Conservation (phyloP, 495 filamentous ascomycete genomes). For the Elaphomyces granulatus region DNA sequence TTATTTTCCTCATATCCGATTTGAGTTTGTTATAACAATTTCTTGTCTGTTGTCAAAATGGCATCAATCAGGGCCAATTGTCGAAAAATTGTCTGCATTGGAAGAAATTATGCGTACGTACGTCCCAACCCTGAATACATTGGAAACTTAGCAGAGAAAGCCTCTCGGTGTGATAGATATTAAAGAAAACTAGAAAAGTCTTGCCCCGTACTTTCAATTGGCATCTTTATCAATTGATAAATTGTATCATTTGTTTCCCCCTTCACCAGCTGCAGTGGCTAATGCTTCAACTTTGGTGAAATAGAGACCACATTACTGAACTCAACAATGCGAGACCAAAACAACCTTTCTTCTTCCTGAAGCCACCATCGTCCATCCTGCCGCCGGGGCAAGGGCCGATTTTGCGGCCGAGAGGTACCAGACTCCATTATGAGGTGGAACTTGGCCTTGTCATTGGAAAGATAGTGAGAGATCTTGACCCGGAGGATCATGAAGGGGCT, state of each 20-base stretch:
- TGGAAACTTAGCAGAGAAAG: no score
- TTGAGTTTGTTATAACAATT: no score
- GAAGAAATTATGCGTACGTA: constrained; percentile 88
- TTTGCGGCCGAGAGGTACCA: constrained; percentile 64
- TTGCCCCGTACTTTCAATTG: background rate
- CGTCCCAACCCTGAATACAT: background rate
- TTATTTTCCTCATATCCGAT: no score
- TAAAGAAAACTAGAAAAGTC: background rate
- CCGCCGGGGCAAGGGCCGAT: constrained; percentile 67
- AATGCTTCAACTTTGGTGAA: background rate
- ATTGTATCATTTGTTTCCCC: no score
- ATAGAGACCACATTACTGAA: constrained; percentile 85
- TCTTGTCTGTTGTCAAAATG: no score
- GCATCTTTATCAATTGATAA: no score
- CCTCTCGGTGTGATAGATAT: background rate
- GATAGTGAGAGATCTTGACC: constrained; percentile 54
- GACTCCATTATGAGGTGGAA: constrained; percentile 91
- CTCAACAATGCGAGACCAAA: constrained; percentile 72
- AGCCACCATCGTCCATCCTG: constrained; percentile 73
- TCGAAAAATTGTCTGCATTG: constrained; percentile 90
- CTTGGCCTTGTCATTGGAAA: constrained; percentile 78
- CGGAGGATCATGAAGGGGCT: constrained; percentile 39
- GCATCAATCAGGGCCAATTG: constrained; percentile 49
- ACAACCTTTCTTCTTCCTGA: constrained; percentile 98
- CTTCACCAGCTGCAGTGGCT: no score